Evolutionary conservation across 805 yeast species (phyloP).

Genomic region (Myxozyma mucilagina): DNA sequence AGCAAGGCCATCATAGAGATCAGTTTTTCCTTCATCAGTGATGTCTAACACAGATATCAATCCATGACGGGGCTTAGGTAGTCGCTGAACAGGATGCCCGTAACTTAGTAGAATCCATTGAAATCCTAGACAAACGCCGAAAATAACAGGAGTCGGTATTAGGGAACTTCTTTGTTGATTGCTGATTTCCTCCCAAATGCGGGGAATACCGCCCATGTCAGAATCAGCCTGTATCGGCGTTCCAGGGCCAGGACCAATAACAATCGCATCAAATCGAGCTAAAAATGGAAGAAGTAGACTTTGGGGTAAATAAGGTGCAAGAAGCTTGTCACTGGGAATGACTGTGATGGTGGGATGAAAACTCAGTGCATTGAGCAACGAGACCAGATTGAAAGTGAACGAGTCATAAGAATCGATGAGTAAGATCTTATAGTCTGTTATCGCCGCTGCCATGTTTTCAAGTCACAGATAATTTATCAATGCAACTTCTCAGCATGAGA

Average conservation of each 20-base stretch:
- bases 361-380: constrained; percentile 47
- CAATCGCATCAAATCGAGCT: constrained; percentile 64
- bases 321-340: constrained; percentile 43
- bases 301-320: constrained; percentile 50
- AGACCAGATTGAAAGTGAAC: constrained; percentile 78
- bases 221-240: constrained; percentile 55
- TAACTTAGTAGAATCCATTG: constrained; percentile 70
- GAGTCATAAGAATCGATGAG: constrained; percentile 94
- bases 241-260: constrained; percentile 98
- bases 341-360: constrained; percentile 4
- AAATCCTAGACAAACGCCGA: constrained; percentile 93
- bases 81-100: constrained; percentile 57
- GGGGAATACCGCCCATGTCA: constrained; percentile 74
- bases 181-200: constrained; percentile 48
- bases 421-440: constrained; percentile 38
- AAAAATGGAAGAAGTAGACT: constrained; percentile 47
- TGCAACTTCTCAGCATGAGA: no score
- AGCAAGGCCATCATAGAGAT: constrained; percentile 46
- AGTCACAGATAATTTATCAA: no score
- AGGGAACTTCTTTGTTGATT: constrained; percentile 22
- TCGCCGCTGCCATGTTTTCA: neutral
- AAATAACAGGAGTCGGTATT: constrained; percentile 43
- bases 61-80: constrained; percentile 76
- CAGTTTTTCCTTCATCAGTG: constrained; percentile 36
- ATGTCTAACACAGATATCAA: constrained; percentile 60